A percentile compares a stretch with the other conserved stretches of the same genome.
These are phyloP conservation scores for Starmerella bacillaris DNA, from an alignment of 805 yeast genomes.

Conservation along the genomic window DNA sequence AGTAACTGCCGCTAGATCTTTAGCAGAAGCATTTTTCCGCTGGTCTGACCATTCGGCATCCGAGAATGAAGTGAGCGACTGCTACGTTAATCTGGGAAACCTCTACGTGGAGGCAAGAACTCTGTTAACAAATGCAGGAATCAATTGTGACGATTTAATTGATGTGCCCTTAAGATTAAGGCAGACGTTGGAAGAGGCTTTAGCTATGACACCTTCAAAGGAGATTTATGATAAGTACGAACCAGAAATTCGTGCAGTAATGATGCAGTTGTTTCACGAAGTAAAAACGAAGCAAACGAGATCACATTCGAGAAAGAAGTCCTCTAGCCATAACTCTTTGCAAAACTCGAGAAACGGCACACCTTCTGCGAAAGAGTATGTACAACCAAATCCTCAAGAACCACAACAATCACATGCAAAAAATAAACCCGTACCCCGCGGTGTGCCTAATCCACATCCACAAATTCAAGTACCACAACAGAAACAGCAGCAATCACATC, in stretches of 20 bases:
- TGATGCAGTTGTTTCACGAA: constrained; percentile 60
- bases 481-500: too few species aligned
- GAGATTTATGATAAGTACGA: constrained; percentile 60
- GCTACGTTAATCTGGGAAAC: constrained; percentile 81
- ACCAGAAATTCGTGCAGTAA: constrained; percentile 72
- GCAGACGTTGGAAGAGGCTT: constrained; percentile 63
- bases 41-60: constrained; percentile 77
- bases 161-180: constrained; percentile 78
- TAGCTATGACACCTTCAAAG: constrained; percentile 71
- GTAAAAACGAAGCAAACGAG: constrained; percentile 33
- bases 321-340: too few species aligned
- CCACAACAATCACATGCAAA: too few species aligned
- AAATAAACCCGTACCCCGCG: too few species aligned
- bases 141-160: constrained; percentile 61
- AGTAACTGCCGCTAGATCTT: constrained; percentile 71
- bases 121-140: constrained; percentile 60
- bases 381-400: too few species aligned
- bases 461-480: too few species aligned
- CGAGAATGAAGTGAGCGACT: constrained; percentile 72
- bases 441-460: too few species aligned
- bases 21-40: constrained; percentile 58
- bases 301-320: constrained; percentile 2
- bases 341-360: too few species aligned
- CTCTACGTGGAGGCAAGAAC: constrained; percentile 76
- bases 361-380: too few species aligned